Percentiles rank a stretch among this genome's conserved stretches.
Evolutionary conservation across 192 early-diverging fungal species (phyloP).

Genomic region (Podila clonocystis): DNA sequence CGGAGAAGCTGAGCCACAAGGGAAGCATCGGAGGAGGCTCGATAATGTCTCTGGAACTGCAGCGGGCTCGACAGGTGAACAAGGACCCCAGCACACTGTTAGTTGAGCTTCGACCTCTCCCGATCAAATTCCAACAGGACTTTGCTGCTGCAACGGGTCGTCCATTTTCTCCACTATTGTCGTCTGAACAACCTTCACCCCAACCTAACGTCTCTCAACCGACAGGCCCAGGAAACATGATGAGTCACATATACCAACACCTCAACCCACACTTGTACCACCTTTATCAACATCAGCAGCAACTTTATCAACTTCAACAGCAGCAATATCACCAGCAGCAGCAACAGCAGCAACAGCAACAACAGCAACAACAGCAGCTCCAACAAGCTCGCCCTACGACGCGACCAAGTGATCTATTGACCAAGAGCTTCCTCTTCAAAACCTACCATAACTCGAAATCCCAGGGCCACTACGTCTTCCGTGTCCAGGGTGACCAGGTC

Average conservation of each 20-base stretch:
- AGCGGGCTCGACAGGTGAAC: slow-evolving; percentile 12
- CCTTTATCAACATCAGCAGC: not conserved
- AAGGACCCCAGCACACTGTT: slow-evolving; percentile 24
- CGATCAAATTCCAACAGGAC: slow-evolving; percentile 8
- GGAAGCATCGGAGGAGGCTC: not conserved
- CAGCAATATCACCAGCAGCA: not conserved
- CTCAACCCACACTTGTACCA: not conserved
- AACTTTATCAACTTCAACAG: not conserved
- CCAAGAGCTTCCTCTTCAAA: slow-evolving; percentile 28
- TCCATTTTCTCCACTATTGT: not conserved
- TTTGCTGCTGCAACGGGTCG: slow-evolving; percentile 7
- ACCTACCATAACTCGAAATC: slow-evolving; percentile 37
- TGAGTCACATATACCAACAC: not conserved
- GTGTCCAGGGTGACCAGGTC: slow-evolving; percentile 10
- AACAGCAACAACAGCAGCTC: not conserved
- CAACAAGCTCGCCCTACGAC: not conserved
- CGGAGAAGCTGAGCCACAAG: not conserved
- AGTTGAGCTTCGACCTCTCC: slow-evolving; percentile 19
- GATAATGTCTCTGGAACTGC: slow-evolving; percentile 16
- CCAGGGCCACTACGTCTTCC: slow-evolving; percentile 32
- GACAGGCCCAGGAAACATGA: not conserved
- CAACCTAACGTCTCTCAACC: not conserved
- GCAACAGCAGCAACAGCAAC: slow-evolving; percentile 1
- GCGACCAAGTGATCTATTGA: slow-evolving; percentile 1
- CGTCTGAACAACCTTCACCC: not conserved